These are phyloP conservation scores for Trichophyton simii DNA, from an alignment of 2,329 filamentous ascomycete genomes.

Conservation along the genomic window DNA sequence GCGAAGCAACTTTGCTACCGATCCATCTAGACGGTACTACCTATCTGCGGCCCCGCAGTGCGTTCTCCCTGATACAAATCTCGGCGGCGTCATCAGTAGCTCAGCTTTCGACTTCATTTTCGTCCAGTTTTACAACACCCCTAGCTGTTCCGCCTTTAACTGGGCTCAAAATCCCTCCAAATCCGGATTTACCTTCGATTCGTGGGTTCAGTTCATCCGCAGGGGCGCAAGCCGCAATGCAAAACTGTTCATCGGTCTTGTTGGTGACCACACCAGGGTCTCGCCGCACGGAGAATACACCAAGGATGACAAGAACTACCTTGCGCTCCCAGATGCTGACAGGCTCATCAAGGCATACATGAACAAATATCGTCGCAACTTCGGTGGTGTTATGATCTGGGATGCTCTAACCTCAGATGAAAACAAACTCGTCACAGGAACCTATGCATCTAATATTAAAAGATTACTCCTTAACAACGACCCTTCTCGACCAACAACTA, in stretches of 20 bases:
- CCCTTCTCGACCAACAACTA: slow-evolving; percentile 14
- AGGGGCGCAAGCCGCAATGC: slow-evolving; percentile 30
- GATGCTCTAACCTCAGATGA: slow-evolving; percentile 14
- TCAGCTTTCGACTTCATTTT: slow-evolving; percentile 42
- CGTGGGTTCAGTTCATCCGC: slow-evolving; percentile 33
- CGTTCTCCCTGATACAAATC: slow-evolving; percentile 35
- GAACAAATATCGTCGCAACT: slow-evolving; percentile 29
- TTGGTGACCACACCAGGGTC: slow-evolving; percentile 20
- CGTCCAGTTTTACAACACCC: slow-evolving; percentile 46
- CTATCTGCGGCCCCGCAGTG: slow-evolving; percentile 45
- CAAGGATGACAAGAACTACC: slow-evolving; percentile 29
- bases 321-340: slow-evolving; percentile 36
- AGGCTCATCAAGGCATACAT: slow-evolving; percentile 34
- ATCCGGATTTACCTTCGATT: slow-evolving; percentile 35
- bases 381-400: slow-evolving; percentile 47
- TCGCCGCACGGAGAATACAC: slow-evolving; percentile 15
- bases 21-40: slow-evolving; percentile 31
- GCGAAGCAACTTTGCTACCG: slow-evolving; percentile 7
- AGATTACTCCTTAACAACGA: slow-evolving; percentile 8
- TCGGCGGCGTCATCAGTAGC: slow-evolving; percentile 34
- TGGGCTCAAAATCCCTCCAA: slow-evolving; percentile 24
- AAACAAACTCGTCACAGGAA: slow-evolving; percentile 10
- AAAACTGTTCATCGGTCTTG: slow-evolving; percentile 45
- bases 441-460: slow-evolving; percentile 16
- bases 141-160: slow-evolving; percentile 37